Conservation (phyloP, 495 filamentous ascomycete species). For the Tuber melanosporum region DNA sequence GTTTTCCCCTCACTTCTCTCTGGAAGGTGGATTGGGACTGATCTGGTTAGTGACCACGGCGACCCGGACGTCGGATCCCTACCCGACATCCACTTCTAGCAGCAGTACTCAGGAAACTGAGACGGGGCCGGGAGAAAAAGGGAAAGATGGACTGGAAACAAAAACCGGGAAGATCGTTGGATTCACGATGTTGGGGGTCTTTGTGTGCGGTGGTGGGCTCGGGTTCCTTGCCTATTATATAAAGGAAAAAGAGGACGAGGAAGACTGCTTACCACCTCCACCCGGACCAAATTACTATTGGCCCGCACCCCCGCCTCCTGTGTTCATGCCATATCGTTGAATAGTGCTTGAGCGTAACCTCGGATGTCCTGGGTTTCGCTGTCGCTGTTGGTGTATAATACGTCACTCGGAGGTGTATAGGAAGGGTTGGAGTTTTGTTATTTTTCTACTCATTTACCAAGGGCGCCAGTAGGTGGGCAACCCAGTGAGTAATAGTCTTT, state of each 20-base stretch:
- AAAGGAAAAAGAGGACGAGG: no score
- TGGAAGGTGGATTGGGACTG: not conserved
- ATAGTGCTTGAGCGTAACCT: not conserved
- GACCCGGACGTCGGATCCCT: not conserved
- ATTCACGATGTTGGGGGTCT: not conserved
- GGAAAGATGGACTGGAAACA: not conserved
- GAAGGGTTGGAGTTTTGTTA: not conserved
- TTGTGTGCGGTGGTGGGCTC: not conserved
- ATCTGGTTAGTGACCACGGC: not conserved
- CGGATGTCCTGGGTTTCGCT: not conserved
- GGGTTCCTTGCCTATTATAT: no score
- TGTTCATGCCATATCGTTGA: no score
- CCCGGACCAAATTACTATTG: no score
- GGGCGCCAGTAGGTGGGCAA: no score
- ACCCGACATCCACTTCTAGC: not conserved
- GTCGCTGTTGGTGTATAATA: not conserved
- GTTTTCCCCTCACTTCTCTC: not conserved
- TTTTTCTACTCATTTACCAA: not conserved
- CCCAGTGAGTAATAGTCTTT: not conserved
- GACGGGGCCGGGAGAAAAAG: no score
- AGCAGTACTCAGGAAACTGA: not conserved
- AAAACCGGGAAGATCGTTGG: not conserved
- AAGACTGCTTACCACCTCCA: no score
- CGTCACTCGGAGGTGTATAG: not conserved
- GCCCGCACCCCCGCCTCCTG: no score